A percentile compares a stretch with the other conserved stretches of the same genome.
phyloP scores from a whole-genome alignment of 139 green algal species.

The Zygnema circumcarinatum region DNA sequence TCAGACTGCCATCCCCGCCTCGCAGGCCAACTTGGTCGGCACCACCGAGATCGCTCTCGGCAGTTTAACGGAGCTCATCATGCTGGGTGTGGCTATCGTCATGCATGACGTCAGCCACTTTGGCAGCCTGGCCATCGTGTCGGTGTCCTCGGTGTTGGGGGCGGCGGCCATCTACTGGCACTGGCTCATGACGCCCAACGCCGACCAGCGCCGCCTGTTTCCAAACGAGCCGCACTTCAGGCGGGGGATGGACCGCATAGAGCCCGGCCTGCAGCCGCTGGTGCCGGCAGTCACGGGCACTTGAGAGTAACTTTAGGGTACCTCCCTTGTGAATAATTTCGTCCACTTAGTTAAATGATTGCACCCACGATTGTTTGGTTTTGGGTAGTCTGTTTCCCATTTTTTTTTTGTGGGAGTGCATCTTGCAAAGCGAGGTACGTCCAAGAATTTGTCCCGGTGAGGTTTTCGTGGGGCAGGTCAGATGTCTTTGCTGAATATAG shows the following conservation, averaged over 20 bases:
- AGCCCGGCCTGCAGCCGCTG: neutral
- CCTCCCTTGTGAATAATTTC: too few relatives aligned
- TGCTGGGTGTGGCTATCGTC: conserved; percentile 57
- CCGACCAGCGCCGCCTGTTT: conserved; percentile 30
- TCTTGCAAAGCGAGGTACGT: too few relatives aligned
- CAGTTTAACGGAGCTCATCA: conserved; percentile 60
- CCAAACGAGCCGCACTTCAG: conserved; percentile 27
- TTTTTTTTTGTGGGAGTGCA: too few relatives aligned
- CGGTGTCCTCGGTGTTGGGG: conserved; percentile 25
- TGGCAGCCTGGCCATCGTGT: conserved; percentile 37
- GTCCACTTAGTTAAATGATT: too few relatives aligned
- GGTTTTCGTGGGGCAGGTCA: too few relatives aligned
- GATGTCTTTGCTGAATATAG: too few relatives aligned
- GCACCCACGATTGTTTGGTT: too few relatives aligned
- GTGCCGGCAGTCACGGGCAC: too few relatives aligned
- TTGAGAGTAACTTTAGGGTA: too few relatives aligned
- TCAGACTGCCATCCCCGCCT: conserved; percentile 56
- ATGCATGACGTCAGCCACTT: conserved; percentile 38
- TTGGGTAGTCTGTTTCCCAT: too few relatives aligned
- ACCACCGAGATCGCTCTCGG: conserved; percentile 61
- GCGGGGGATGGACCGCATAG: neutral
- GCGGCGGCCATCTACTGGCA: conserved; percentile 42
- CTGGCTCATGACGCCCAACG: conserved; percentile 21
- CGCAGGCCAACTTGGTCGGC: conserved; percentile 57
- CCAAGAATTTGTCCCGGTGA: too few relatives aligned